These are phyloP conservation scores for Colletotrichum karsti DNA, from an alignment of 2,329 filamentous ascomycete species.

Conservation along the genomic window DNA sequence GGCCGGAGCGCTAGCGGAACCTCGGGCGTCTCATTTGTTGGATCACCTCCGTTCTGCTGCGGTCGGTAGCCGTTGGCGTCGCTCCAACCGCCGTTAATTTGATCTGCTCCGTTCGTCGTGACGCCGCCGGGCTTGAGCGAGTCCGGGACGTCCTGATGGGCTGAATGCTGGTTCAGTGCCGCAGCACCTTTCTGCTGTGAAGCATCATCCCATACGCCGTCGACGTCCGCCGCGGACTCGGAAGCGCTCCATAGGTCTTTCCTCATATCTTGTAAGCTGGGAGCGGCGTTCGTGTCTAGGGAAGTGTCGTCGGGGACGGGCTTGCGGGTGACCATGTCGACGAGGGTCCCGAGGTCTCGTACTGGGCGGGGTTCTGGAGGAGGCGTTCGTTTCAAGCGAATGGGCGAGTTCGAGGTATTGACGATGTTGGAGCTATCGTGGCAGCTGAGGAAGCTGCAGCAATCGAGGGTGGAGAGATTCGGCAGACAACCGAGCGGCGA, in stretches of 20 bases:
- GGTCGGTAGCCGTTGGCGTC: conserved; percentile 33
- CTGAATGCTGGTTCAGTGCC: not conserved
- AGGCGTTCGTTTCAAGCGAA: not conserved
- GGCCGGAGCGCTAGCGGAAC: conserved; percentile 44
- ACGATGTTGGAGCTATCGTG: not conserved
- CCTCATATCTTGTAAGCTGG: conserved; percentile 37
- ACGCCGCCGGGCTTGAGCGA: conserved; percentile 41
- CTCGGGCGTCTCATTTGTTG: conserved; percentile 24
- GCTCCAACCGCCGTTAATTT: conserved; percentile 42
- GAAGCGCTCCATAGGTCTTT: conserved; percentile 41
- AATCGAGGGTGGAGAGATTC: not conserved
- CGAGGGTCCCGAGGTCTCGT: conserved; percentile 23
- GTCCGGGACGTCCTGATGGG: conserved; percentile 36
- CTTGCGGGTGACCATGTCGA: conserved; percentile 52
- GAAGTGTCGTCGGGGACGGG: conserved; percentile 40
- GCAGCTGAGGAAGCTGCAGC: conserved; percentile 3
- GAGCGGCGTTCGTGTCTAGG: conserved; percentile 33
- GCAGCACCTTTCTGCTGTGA: conserved; percentile 20
- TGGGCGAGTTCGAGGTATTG: not conserved
- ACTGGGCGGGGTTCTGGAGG: not conserved
- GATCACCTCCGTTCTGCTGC: not conserved
- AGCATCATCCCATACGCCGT: conserved; percentile 35
- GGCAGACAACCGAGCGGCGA: not conserved
- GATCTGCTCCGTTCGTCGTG: conserved; percentile 31
- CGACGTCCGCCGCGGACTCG: conserved; percentile 39